Evolutionary conservation across 805 yeast genomes (phyloP), one percentile per base, ranked within the genome.

Genomic region (Yamadazyma akitaensis): DNA sequence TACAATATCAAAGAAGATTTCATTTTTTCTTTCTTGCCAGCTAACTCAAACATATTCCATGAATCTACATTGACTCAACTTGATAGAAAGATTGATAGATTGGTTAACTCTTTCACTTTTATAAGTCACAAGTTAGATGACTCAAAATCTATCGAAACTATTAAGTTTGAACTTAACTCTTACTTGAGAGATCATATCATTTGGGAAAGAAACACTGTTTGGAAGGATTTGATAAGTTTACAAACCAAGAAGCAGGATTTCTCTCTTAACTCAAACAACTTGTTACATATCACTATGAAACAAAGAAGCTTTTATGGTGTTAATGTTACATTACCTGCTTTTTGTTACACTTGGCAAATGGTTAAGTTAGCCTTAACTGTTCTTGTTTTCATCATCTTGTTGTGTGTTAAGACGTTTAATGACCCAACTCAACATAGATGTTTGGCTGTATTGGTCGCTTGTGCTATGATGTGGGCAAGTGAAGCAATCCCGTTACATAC

Each of bases 121-220:
- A 59, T 67, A 32, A 55, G 65, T 4, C 66, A 61, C 28, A 55
- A 56, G 37, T 55, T 70, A 14, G 63, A 81, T 17, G 61, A 73
- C 9, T 56, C 75, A 54, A 59, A 76, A 37, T 86, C 91, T 0
- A 57, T 68, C 38, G 75, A 73, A 8, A 47, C 60, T 14, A 73
- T 79, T 35, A 70, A 68, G 40, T 64, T 66, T 34, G 81, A 77
- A 43, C 64, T 79, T 46, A 70, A 73, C 53, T 67, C 79, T 3
- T 77, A 77, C 52, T 67, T 92, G 53, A 76, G 97, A 53, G 99
- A 92, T 58, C 96, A 92, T 63, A 87, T 92, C 31, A 96, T 91
- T 16, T 92, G 97, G 95, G 98, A 92, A 67, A 79, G 99, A 64
- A 90, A 90, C 63, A 92, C 97, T 0, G 97, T 92, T 25, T 92